A percentile compares a stretch with the other conserved stretches of the same genome.
phyloP scores from a whole-genome alignment of 257 asterid genomes.

The Vinca minor region DNA sequence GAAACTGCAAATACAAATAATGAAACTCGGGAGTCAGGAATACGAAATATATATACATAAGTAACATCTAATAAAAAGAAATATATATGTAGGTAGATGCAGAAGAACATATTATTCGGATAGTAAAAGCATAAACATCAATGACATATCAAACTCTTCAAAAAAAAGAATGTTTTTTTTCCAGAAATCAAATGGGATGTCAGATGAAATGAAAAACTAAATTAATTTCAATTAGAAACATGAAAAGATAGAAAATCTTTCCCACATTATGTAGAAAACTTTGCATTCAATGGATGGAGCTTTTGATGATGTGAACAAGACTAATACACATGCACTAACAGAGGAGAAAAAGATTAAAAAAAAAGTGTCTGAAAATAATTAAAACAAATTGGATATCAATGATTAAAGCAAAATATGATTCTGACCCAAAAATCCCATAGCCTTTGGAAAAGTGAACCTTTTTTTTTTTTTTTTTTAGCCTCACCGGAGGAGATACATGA shows the following conservation, averaged over 20 bases:
- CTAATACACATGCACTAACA: background rate
- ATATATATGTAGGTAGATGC: background rate
- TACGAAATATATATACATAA: too few relatives aligned
- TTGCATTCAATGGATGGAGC: background rate
- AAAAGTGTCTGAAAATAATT: background rate
- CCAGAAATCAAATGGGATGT: background rate
- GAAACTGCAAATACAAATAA: constrained; percentile 20
- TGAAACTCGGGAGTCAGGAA: too few relatives aligned
- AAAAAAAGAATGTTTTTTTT: background rate
- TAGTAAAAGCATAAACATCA: too few relatives aligned
- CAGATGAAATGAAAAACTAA: too few relatives aligned
- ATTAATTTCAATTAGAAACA: too few relatives aligned
- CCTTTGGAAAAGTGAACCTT: too few relatives aligned
- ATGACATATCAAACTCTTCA: too few relatives aligned
- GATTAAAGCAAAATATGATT: background rate
- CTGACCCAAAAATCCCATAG: too few relatives aligned
- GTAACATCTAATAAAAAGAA: too few relatives aligned
- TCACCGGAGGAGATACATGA: too few relatives aligned
- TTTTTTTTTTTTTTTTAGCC: too few relatives aligned
- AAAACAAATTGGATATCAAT: background rate
- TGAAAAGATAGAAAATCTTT: background rate
- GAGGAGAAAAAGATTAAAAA: background rate
- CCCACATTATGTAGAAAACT: background rate
- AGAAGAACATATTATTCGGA: too few relatives aligned
- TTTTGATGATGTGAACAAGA: background rate